Evolutionary conservation across 2,329 filamentous ascomycete species (phyloP).

Genomic region (Akanthomyces uredinophilus): DNA sequence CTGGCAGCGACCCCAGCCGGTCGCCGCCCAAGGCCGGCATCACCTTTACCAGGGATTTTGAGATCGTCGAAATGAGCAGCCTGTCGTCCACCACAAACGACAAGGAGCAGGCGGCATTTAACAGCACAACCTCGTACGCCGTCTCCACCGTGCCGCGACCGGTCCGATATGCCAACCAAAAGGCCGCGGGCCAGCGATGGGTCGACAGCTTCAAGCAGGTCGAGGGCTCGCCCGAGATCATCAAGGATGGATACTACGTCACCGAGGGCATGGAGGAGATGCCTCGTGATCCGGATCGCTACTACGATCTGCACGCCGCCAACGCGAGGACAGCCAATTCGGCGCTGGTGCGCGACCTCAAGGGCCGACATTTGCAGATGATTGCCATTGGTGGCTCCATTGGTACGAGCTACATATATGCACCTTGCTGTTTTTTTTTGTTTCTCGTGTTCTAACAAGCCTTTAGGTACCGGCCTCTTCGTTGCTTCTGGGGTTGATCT

Average conservation of each 20-base stretch:
- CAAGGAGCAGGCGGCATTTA: conserved; percentile 3
- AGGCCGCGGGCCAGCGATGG: conserved; percentile 9
- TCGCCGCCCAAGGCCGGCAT: conserved; percentile 13
- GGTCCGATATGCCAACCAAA: conserved; percentile 10
- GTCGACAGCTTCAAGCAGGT: conserved; percentile 14
- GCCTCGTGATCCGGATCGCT: conserved; percentile 4
- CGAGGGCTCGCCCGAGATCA: neutral
- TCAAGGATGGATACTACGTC: conserved; percentile 12
- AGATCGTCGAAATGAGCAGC: conserved; percentile 13
- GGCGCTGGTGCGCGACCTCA: conserved; percentile 12
- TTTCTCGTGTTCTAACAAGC: neutral
- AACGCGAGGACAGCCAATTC: conserved; percentile 12
- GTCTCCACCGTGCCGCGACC: conserved; percentile 11
- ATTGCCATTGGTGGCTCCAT: conserved; percentile 13
- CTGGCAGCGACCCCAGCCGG: neutral
- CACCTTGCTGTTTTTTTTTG: neutral
- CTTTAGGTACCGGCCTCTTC: conserved; percentile 7
- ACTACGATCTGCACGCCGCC: conserved; percentile 10
- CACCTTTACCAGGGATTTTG: conserved; percentile 13
- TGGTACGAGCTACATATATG: neutral
- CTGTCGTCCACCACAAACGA: conserved; percentile 1
- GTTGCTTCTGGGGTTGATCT: conserved; percentile 12
- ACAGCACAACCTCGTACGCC: conserved; percentile 5
- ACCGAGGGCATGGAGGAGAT: conserved; percentile 10
- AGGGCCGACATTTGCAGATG: conserved; percentile 13